Percentiles rank a stretch among this genome's conserved stretches.
These are phyloP conservation scores for Nemania sp. DNA, from an alignment of 2,329 filamentous ascomycete genomes.

Conservation along the genomic window DNA sequence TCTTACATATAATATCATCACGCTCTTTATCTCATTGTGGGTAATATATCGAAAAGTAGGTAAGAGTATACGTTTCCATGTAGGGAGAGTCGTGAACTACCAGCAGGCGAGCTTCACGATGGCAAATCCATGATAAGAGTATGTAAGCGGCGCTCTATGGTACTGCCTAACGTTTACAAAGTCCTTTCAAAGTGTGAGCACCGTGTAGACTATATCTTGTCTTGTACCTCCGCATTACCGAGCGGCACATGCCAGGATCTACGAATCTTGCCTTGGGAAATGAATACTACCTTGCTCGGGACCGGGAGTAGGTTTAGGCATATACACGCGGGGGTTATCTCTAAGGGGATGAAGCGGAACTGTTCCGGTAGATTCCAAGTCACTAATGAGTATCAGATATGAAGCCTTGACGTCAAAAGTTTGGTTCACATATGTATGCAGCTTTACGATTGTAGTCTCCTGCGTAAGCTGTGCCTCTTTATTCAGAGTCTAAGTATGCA, in stretches of 20 bases:
- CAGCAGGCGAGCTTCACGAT: background rate
- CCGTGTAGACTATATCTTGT: background rate
- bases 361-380: background rate
- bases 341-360: background rate
- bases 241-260: slow-evolving; percentile 18
- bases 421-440: background rate
- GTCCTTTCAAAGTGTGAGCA: background rate
- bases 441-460: background rate
- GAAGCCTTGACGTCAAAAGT: background rate
- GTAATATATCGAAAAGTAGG: background rate
- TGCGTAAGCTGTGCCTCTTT: background rate
- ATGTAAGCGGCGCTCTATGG: background rate
- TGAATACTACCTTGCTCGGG: slow-evolving; percentile 9
- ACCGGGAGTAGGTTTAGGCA: background rate
- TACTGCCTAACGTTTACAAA: background rate
- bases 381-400: background rate
- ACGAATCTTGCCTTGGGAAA: background rate
- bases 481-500: background rate
- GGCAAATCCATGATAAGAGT: background rate
- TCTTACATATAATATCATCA: background rate
- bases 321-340: background rate
- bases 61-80: background rate
- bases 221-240: background rate
- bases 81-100: background rate
- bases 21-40: background rate